Base-by-base conservation (phyloP, 1,139 yeast species). In the Nakaseomyces sp. region DNA sequence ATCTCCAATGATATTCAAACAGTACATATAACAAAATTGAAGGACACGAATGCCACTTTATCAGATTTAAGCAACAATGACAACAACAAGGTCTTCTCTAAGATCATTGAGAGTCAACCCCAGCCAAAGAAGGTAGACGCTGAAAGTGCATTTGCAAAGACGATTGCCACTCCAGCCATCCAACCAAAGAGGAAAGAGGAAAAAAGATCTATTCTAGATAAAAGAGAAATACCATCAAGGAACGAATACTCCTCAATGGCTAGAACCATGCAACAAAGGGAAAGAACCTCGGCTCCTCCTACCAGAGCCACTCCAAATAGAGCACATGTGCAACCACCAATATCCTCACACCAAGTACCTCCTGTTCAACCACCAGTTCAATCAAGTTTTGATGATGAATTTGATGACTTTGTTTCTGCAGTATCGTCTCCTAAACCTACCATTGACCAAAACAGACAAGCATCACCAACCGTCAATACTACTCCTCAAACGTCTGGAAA, bases 1-100 rank as follows among this genome's bases (percentile, higher is more conserved):
- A 60, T 70, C 12, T 56, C 72, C 0, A 51, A 47, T 16, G 57
- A 56, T n/a, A 64, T 73, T 16, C 74, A 72, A 54, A 47, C 49
- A 8, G 51, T 53, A 30, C 72, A 67, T 42, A 44, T 56, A 30
- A 51, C 53, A 16, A 61, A 55, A 40, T 44, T 67, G 32, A 49
- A 47, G 18, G 57, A 57, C 28, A 47, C 50, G 10, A 55, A 46
- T 20, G 48, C 48, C 30, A 49, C 49, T n/a, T 8, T 18, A n/a
- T 19, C 28, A 22, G 51, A 54, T 25, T 15, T 39, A 2, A 40
- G 37, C 22, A 50, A 45, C 20, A 46, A 53, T 38, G 41, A 50
- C 2, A 48, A 42, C 18, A 43, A 50, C 5, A 49, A 49, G 16
- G 52, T 51, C 26, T 61, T 60, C 45, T 49, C 46, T 31, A 53